Conservation (phyloP, 2,329 filamentous ascomycete genomes). For the Paecilomyces dactylethromorphus region DNA sequence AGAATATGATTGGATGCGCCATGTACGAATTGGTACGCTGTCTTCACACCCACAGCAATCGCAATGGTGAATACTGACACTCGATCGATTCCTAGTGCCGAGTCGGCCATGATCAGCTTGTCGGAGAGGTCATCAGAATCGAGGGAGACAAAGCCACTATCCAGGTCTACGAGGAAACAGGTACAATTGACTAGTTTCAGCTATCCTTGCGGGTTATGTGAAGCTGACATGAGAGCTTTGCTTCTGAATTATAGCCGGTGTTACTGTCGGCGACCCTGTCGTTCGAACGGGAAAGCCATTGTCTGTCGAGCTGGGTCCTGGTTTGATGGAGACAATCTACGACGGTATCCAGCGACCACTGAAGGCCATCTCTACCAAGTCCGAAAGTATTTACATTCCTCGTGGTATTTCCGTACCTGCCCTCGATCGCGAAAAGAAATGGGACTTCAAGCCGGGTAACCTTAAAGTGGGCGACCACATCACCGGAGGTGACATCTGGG, state of each 20-base stretch:
- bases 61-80: conserved; percentile 3
- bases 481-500: conserved; percentile 92
- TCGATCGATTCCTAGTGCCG: conserved; percentile 54
- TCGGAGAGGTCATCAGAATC: conserved; percentile 98
- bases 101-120: conserved; percentile 85
- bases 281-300: conserved; percentile 86
- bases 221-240: neutral
- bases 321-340: conserved; percentile 98
- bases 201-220: neutral
- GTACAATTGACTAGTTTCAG: conserved; percentile 40
- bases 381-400: conserved; percentile 93
- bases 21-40: conserved; percentile 92
- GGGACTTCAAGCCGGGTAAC: conserved; percentile 81
- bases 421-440: conserved; percentile 85
- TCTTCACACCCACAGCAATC: conserved; percentile 6
- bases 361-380: conserved; percentile 68
- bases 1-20: conserved; percentile 97
- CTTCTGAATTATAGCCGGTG: conserved; percentile 55
- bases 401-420: conserved; percentile 84
- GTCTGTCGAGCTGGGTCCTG: conserved; percentile 93
- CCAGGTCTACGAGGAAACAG: conserved; percentile 98
- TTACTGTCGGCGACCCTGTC: conserved; percentile 93
- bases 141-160: conserved; percentile 92
- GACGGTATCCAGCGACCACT: conserved; percentile 97
- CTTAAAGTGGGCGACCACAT: conserved; percentile 97